Evolutionary conservation across 2,329 filamentous ascomycete genomes (phyloP).

Genomic region (Sordariomycetes sp.): DNA sequence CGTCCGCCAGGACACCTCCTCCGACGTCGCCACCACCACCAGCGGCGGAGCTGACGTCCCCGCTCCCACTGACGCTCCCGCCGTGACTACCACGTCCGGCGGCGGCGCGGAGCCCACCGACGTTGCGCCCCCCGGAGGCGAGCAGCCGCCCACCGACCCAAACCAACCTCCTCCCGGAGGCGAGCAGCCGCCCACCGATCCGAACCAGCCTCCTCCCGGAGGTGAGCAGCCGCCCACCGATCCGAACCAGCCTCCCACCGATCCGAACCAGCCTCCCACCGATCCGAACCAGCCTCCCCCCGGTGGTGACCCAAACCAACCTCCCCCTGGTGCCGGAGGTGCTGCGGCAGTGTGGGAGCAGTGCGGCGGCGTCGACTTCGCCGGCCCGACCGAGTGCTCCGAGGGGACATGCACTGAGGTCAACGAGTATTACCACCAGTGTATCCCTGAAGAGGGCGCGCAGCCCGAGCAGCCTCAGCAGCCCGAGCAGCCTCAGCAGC

Average conservation of each 20-base stretch:
- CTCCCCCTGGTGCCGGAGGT: not conserved
- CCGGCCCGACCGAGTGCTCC: constrained; percentile 14
- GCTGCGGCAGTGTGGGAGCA: constrained; percentile 6
- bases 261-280: not conserved
- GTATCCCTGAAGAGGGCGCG: constrained; percentile 21
- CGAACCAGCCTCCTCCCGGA: not conserved
- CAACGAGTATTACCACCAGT: constrained; percentile 17
- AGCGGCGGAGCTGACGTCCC: too few species aligned
- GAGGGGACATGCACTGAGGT: constrained; percentile 16
- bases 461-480: not conserved
- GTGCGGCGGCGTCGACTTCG: constrained; percentile 14
- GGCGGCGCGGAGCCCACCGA: not conserved
- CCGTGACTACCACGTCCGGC: not conserved
- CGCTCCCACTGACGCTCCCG: not conserved
- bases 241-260: not conserved
- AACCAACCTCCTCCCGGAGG: not conserved
- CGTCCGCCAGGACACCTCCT: not conserved
- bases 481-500: too few species aligned
- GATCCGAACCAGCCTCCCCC: not conserved
- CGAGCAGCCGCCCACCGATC: not conserved
- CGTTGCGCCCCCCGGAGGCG: too few species aligned
- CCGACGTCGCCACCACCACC: not conserved
- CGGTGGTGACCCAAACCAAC: not conserved
- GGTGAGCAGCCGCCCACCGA: not conserved
- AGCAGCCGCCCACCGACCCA: not conserved